A percentile compares a stretch with the other conserved stretches of the same genome.
These are phyloP conservation scores for Puccinia novopanici DNA, from an alignment of 1,284 basidiomycete genomes.

Conservation along the genomic window DNA sequence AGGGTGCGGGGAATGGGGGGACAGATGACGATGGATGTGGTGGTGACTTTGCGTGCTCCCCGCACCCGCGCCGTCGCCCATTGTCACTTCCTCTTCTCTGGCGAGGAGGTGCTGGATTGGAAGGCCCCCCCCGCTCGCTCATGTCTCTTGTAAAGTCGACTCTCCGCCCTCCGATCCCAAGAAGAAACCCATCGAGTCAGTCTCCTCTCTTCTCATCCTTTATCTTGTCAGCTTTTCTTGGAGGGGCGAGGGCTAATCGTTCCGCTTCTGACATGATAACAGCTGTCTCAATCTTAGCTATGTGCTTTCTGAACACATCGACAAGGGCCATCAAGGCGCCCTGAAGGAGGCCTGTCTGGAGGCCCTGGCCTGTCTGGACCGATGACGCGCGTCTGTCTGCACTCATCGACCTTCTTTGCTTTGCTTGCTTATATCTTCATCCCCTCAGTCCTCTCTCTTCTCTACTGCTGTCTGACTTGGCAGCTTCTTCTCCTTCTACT, in stretches of 20 bases:
- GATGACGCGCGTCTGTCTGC: not conserved
- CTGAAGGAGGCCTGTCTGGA: conserved; percentile 35
- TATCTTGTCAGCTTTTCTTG: not conserved
- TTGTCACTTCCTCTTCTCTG: conserved; percentile 30
- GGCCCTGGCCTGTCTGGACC: conserved; percentile 1
- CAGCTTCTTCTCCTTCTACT: too few relatives aligned
- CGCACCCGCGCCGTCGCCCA: not conserved
- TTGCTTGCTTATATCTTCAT: too few relatives aligned
- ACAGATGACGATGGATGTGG: conserved; percentile 12
- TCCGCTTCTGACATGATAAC: not conserved
- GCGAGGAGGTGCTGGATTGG: conserved; percentile 41
- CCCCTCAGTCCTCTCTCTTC: too few relatives aligned
- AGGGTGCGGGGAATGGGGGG: not conserved
- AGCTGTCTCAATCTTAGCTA: conserved; percentile 29
- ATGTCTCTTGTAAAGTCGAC: conserved; percentile 27
- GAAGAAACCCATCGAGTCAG: conserved; percentile 9
- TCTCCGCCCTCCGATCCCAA: not conserved
- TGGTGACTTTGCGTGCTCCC: not conserved
- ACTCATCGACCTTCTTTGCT: too few relatives aligned
- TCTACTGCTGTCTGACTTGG: too few relatives aligned
- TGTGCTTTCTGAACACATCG: conserved; percentile 16
- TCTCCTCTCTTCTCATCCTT: not conserved
- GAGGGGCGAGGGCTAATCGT: not conserved
- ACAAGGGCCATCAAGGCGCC: conserved; percentile 23
- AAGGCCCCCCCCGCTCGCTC: not conserved